Evolutionary conservation across 208 protist genomes (phyloP).

Genomic region (Trichomonas vaginalis): DNA sequence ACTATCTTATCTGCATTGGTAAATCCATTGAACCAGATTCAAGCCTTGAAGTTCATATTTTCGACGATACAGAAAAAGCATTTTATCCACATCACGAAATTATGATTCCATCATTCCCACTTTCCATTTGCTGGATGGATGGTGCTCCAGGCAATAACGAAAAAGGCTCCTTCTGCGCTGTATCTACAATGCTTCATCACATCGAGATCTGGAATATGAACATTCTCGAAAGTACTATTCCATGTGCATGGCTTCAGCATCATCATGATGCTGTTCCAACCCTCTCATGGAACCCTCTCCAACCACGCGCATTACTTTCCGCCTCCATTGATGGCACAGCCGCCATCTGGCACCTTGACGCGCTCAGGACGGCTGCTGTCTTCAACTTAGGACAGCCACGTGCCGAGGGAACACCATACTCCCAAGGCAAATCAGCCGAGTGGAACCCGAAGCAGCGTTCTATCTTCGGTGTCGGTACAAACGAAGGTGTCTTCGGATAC

Average conservation of each 20-base stretch:
- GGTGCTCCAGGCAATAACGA: background rate
- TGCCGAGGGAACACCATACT: background rate
- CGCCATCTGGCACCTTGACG: background rate
- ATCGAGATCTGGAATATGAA: background rate
- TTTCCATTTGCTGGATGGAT: background rate
- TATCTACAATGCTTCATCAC: background rate
- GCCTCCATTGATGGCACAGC: background rate
- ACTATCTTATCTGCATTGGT: background rate
- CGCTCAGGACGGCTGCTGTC: background rate
- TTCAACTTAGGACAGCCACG: background rate
- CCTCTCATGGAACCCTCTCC: background rate
- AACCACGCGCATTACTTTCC: background rate
- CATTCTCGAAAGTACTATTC: background rate
- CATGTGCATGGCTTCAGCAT: background rate
- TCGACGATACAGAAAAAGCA: background rate
- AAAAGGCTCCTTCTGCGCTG: background rate
- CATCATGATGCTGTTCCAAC: background rate
- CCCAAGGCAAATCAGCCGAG: background rate
- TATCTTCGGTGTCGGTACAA: background rate
- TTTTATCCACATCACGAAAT: background rate
- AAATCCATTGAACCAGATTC: background rate
- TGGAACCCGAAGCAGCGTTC: background rate
- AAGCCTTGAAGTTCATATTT: background rate
- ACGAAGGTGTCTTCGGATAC: background rate
- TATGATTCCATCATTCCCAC: background rate